Conservation (phyloP, 2,329 filamentous ascomycete genomes). For the Trichoderma hamatum region DNA sequence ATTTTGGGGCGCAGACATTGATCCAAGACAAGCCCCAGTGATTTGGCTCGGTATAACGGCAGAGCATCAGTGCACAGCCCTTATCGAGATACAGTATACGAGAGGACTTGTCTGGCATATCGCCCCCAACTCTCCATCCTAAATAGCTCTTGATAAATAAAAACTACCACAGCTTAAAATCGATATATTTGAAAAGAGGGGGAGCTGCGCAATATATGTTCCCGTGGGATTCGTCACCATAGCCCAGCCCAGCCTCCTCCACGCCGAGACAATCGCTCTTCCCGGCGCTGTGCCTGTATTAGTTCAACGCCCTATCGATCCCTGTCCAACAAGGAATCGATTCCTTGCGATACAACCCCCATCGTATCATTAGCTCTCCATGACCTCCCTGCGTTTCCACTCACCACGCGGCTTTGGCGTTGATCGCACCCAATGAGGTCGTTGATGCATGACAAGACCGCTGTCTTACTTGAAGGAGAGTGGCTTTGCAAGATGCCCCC, state of each 20-base stretch:
- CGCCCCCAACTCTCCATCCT: background rate
- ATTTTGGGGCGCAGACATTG: background rate
- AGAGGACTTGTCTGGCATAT: background rate
- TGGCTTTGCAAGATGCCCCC: background rate
- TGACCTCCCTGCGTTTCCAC: background rate
- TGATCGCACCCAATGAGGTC: conserved; percentile 1
- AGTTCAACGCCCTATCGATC: background rate
- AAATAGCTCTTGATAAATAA: background rate
- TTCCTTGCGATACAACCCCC: conserved; percentile 18
- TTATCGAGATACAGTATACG: background rate
- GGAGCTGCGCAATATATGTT: background rate
- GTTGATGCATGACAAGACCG: conserved; percentile 1
- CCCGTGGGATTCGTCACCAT: background rate
- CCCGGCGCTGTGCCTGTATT: background rate
- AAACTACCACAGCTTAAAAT: background rate
- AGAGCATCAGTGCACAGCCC: background rate
- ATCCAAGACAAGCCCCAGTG: background rate
- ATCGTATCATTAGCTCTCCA: background rate
- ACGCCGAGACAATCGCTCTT: background rate
- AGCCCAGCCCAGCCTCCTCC: background rate
- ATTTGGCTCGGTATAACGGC: background rate
- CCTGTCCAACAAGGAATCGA: conserved; percentile 13
- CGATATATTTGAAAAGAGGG: background rate
- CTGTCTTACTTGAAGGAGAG: background rate
- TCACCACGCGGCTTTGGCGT: background rate